Evolutionary conservation across 495 filamentous ascomycete species (phyloP).

Genomic region (Filosporella fistucella): DNA sequence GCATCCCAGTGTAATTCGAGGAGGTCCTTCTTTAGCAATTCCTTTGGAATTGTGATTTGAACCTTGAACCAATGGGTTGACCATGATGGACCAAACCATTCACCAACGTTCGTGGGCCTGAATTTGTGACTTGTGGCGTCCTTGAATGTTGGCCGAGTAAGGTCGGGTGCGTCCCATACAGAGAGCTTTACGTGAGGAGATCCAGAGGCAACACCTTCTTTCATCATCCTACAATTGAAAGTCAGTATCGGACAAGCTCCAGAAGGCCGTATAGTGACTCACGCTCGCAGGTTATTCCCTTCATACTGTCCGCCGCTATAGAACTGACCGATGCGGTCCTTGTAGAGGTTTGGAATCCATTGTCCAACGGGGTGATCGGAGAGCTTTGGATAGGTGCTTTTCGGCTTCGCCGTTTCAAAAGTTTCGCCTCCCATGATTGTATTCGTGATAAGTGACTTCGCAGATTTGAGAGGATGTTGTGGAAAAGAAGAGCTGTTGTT

Average conservation of each 20-base stretch:
- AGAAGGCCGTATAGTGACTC: too few relatives aligned
- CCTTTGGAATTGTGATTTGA: conserved; percentile 66
- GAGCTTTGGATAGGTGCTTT: conserved; percentile 39
- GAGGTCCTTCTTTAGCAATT: conserved; percentile 65
- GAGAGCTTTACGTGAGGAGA: conserved; percentile 76
- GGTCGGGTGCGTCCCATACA: conserved; percentile 78
- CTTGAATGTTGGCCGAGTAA: conserved; percentile 79
- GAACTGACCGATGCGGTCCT: conserved; percentile 77
- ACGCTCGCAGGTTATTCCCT: conserved; percentile 67
- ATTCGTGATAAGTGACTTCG: conserved; percentile 9
- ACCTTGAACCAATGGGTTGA: conserved; percentile 98
- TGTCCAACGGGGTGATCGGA: conserved; percentile 60
- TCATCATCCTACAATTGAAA: conserved; percentile 55
- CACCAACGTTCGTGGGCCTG: conserved; percentile 66
- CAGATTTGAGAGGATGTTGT: conserved; percentile 6
- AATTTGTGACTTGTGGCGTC: conserved; percentile 83
- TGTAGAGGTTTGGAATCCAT: conserved; percentile 84
- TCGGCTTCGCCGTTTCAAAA: conserved; percentile 24
- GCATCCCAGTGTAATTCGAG: conserved; percentile 96
- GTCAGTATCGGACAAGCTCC: too few relatives aligned
- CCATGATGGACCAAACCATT: conserved; percentile 90
- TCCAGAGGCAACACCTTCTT: conserved; percentile 68
- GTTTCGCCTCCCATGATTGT: conserved; percentile 38
- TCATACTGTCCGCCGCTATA: conserved; percentile 77
- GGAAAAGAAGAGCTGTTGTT: conserved; percentile 14